phyloP scores from a whole-genome alignment of 106 monocot species.

The Dendrobium officinale region DNA sequence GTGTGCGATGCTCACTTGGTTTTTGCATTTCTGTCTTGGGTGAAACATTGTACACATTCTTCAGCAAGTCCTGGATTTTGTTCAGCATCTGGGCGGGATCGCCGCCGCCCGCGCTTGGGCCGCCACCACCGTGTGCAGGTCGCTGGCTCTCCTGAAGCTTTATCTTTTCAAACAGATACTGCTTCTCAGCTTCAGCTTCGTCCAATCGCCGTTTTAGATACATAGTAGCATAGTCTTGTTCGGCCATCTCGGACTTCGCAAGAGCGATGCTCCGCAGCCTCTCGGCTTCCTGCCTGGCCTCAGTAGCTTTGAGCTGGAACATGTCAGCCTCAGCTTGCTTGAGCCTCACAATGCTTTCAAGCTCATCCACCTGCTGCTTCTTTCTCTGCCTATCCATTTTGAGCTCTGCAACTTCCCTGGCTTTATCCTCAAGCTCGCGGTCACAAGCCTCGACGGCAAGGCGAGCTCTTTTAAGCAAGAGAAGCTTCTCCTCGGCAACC shows the following conservation, averaged over 20 bases:
- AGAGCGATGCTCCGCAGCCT: constrained; percentile 76
- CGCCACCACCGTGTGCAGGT: constrained; percentile 10
- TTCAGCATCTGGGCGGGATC: constrained; percentile 51
- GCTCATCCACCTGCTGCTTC: constrained; percentile 87
- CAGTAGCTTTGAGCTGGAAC: constrained; percentile 91
- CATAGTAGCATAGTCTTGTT: constrained; percentile 87
- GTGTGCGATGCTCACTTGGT: constrained; percentile 6
- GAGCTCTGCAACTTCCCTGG: constrained; percentile 62
- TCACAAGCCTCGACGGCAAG: constrained; percentile 80
- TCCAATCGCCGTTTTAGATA: constrained; percentile 88
- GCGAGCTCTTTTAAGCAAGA: constrained; percentile 57
- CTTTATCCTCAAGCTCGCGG: constrained; percentile 84
- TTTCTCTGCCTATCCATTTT: constrained; percentile 77
- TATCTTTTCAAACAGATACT: constrained; percentile 78
- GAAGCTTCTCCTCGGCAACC: constrained; percentile 84
- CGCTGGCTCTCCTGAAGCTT: constrained; percentile 85
- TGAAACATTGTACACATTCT: constrained; percentile 54
- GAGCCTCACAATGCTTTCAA: constrained; percentile 88
- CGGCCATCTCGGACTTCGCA: constrained; percentile 80
- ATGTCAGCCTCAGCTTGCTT: constrained; percentile 97
- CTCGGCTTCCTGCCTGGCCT: constrained; percentile 87
- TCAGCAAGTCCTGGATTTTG: constrained; percentile 85
- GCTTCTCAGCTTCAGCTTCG: constrained; percentile 92
- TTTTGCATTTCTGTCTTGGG: constrained; percentile 48
- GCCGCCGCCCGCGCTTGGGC: constrained; percentile 1